A percentile compares a stretch with the other conserved stretches of the same genome.
phyloP scores from a whole-genome alignment of 306 rosid genomes.

The Quercus aquifolioides region DNA sequence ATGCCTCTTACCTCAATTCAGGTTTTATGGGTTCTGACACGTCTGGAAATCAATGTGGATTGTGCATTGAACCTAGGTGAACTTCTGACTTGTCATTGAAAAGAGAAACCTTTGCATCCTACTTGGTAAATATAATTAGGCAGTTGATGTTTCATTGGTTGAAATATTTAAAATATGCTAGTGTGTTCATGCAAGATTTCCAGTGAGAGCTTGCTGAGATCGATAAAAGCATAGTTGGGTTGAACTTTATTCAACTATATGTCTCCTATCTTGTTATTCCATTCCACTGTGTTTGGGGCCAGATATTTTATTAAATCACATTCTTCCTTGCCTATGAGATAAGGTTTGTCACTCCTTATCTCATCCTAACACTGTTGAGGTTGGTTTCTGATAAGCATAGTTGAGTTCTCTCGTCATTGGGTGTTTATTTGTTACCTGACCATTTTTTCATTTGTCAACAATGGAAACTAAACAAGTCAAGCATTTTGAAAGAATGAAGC shows the following conservation, averaged over 20 bases:
- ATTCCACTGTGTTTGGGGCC: not conserved
- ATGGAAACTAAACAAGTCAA: not conserved
- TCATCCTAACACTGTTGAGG: not conserved
- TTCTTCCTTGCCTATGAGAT: not conserved
- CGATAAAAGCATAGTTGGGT: not conserved
- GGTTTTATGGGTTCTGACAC: not conserved
- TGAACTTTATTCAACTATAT: not conserved
- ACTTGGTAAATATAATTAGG: not conserved
- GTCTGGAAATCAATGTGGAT: not conserved
- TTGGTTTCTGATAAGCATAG: not conserved
- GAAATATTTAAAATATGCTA: not conserved
- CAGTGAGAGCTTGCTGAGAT: not conserved
- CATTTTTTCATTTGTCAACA: not conserved
- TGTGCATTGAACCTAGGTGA: not conserved
- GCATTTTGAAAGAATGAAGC: not conserved
- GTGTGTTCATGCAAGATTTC: not conserved
- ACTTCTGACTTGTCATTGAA: not conserved
- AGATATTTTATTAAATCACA: not conserved
- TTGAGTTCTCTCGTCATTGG: not conserved
- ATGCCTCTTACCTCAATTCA: not conserved
- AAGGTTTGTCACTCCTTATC: not conserved
- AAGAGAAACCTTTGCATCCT: not conserved
- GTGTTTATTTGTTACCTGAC: not conserved
- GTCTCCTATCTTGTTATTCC: not conserved
- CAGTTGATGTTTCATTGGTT: not conserved